Base-by-base conservation (phyloP, 2,329 filamentous ascomycete species). In the Phaeosphaeriaceae sp. region DNA sequence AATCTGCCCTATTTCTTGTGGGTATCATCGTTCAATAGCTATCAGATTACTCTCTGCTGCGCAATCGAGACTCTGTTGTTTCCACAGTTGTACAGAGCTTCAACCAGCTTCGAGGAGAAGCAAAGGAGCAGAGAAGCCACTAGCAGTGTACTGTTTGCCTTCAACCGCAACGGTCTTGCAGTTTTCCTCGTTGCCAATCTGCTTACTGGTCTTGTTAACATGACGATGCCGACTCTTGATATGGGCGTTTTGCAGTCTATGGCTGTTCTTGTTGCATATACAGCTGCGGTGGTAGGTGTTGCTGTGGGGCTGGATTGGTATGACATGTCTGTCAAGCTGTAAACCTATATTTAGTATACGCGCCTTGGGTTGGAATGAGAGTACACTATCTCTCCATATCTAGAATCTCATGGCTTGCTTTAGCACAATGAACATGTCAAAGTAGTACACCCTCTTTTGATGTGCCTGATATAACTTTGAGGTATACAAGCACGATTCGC, bases 1-100 rank as follows among this genome's bases (percentile, higher is more conserved):
- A 99, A 99, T 66, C 81, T 97, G 54, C 92, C 94, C 0, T 99
- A 99, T 70, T 83, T 97, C 35, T 79, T 96, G 36, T 97, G 93
- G 92, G 88, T 96, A 6, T 83, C 87, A n/a, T 87, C 90, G 2
- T 97, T 94, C 79, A 99, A 97, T 77, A 87, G 84, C 53, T 80
- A 82, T n/a, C 91, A 96, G 70, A 79, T 99, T 8, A 78, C 90
- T 6, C 80, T 87, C 1, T 96, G 93, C 72, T 92, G 87, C 64
- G 70, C 87, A 12, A 81, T 94, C 18, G 93, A 99, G 71, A 86
- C 83, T 3, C 20, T 89, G 2, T 86, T 92, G 72, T 96, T 96
- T 72, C 89, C 90, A 0, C 77, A 80, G 2, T 82, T 88, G 5
- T 84, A 91, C 72, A 84, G 81, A 54, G 82, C 84, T 1, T 74